phyloP scores from a whole-genome alignment of 129 eudicot species.

The Flaveria bidentis region DNA sequence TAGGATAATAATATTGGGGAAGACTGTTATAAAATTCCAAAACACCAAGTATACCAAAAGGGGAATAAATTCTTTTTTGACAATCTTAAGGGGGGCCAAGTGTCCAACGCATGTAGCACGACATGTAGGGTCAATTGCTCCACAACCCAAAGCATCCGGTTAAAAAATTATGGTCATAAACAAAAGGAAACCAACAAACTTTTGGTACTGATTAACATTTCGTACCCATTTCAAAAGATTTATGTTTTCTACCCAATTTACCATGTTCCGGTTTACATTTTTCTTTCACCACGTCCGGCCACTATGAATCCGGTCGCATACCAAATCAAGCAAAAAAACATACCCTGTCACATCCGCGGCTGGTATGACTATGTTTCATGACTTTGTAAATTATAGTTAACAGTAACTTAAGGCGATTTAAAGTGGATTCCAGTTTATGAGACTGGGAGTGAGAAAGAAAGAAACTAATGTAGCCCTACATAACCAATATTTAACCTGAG shows the following conservation, averaged over 20 bases:
- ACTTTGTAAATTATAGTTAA: background rate
- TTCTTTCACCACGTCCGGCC: no score
- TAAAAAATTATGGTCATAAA: background rate
- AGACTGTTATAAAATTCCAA: background rate
- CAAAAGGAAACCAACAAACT: constrained; percentile 3
- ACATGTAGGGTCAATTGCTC: background rate
- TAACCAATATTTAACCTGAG: no score
- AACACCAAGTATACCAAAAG: background rate
- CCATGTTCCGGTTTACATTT: no score
- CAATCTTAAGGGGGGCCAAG: no score
- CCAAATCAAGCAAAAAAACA: no score
- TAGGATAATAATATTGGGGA: background rate
- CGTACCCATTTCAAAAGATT: background rate
- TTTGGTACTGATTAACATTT: background rate
- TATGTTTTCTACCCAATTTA: background rate
- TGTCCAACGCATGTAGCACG: no score
- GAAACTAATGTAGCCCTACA: no score
- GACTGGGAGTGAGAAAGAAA: no score
- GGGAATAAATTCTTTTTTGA: background rate
- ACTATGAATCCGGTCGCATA: no score
- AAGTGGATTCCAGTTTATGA: no score
- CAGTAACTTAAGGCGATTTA: background rate
- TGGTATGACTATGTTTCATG: no score
- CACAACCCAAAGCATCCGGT: background rate
- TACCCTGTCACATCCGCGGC: no score